phyloP scores from a whole-genome alignment of 306 rosid species.

The Purshia tridentata region DNA sequence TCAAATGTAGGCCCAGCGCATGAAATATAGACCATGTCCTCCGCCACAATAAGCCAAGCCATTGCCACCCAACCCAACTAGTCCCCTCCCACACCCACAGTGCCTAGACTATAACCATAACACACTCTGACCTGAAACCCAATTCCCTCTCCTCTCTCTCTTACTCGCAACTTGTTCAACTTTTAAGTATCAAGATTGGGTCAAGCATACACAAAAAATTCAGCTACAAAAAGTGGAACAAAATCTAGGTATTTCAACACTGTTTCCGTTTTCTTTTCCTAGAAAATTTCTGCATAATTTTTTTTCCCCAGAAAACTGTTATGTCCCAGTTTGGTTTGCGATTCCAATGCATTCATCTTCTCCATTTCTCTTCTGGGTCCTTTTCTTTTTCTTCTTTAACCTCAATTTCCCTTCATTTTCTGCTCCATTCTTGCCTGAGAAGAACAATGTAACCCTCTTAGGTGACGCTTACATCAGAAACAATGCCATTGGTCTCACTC shows the following conservation, averaged over 20 bases:
- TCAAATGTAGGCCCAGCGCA: too few species aligned
- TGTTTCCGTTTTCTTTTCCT: neutral
- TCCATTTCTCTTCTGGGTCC: conserved; percentile 17
- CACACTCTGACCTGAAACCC: too few species aligned
- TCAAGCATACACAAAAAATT: neutral
- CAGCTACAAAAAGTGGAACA: neutral
- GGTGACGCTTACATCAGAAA: conserved; percentile 63
- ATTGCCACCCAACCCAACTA: too few species aligned
- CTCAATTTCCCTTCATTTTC: conserved; percentile 26
- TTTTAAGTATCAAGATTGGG: neutral
- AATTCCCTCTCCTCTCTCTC: neutral
- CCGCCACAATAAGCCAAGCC: too few species aligned
- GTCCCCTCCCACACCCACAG: too few species aligned
- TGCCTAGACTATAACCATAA: too few species aligned
- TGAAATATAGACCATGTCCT: too few species aligned
- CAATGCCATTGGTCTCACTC: conserved; percentile 60
- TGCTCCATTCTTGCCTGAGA: conserved; percentile 30
- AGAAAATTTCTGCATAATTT: neutral
- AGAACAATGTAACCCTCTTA: conserved; percentile 62
- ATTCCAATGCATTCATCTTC: conserved; percentile 27
- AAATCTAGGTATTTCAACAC: neutral
- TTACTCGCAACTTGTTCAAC: neutral
- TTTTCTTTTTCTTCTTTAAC: conserved; percentile 28
- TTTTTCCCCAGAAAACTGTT: neutral
- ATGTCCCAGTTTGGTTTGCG: conserved; percentile 3